Evolutionary conservation across 192 early-diverging fungal species (phyloP).

Genomic region (Rhizophagus prolifer): DNA sequence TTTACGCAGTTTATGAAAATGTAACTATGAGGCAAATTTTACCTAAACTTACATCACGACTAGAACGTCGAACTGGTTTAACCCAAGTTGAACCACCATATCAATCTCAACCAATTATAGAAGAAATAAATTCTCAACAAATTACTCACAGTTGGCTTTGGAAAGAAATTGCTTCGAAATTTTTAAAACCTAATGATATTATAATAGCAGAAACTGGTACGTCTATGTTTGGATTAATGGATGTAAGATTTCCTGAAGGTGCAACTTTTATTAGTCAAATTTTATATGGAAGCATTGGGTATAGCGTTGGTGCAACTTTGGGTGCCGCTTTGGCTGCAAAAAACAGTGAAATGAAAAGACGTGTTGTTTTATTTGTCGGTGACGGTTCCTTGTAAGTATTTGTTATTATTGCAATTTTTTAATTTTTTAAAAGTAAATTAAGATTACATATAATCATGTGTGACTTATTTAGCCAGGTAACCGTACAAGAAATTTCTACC

Average conservation of each 20-base stretch:
- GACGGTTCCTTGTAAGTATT: constrained; percentile 45
- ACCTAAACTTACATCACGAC: background rate
- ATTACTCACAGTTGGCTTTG: constrained; percentile 48
- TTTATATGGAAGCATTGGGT: constrained; percentile 41
- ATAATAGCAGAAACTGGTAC: constrained; percentile 52
- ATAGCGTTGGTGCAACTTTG: constrained; percentile 42
- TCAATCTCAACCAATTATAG: background rate
- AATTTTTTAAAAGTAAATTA: too few species aligned
- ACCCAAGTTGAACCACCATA: background rate
- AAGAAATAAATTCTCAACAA: constrained; percentile 6
- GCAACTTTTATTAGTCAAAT: constrained; percentile 44
- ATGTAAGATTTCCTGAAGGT: constrained; percentile 37
- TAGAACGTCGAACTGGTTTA: background rate
- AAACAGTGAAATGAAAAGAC: constrained; percentile 27
- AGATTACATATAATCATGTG: background rate
- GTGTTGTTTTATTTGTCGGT: constrained; percentile 49
- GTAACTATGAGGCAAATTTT: background rate
- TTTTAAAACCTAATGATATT: constrained; percentile 33
- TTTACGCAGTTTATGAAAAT: background rate
- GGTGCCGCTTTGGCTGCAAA: constrained; percentile 46
- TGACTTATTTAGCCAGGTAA: constrained; percentile 38
- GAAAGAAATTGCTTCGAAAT: constrained; percentile 36
- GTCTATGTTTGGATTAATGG: constrained; percentile 40
- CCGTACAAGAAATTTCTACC: constrained; percentile 49
- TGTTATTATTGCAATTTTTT: too few species aligned